Evolutionary conservation across 768 basidiomycete species (phyloP), one percentile per base, ranked within the genome.

Genomic region (Lactarius indigo): DNA sequence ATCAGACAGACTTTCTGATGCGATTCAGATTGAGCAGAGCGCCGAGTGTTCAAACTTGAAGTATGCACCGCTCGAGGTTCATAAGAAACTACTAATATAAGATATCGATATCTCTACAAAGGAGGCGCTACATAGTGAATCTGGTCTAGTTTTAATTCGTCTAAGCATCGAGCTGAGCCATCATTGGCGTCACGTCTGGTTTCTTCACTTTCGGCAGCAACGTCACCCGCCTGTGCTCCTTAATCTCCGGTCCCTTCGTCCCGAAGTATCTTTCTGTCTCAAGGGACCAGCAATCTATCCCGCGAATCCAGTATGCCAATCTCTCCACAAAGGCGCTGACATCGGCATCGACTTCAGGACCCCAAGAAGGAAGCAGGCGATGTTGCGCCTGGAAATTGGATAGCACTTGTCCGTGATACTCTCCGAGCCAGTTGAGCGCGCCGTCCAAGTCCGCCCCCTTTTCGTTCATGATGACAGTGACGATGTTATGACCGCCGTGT

Each of bases 201-300:
- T 47, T 42, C n/a, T 64, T 64, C 47, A 26, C 57, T 47, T 41
- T 67, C 8, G 56, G 63, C 7, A 67, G 66, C n/a, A 64, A 23
- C 1, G 57, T 58, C 23, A 59, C 33, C 1, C 28, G 28, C 13
- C 31, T 28, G n/a, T 33, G 30, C 68, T 79, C 76, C 77, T 87
- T 88, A 61, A 89, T 80, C 47, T 81, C 77, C 33, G 74, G 71
- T 31, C 87, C 87, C 10, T 84, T 70, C 57, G 77, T 20, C 42
- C 42, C 42, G 20, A 42, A 42, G 42, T 42, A 47, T 17, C 44
- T 47, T 4, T 50, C 47, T 76, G 85, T 85, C 75, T 83, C 81
- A 76, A 88, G 90, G 74, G 86, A 87, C 89, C 89, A 91, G 66
- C 89, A 85, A 41, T 89, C 74, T 47, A 84, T 85, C 77, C 87